A percentile compares a stretch with the other conserved stretches of the same genome.
These are phyloP conservation scores for Neophaeococcomyces aloes DNA, from an alignment of 2,329 filamentous ascomycete species.

Conservation along the genomic window DNA sequence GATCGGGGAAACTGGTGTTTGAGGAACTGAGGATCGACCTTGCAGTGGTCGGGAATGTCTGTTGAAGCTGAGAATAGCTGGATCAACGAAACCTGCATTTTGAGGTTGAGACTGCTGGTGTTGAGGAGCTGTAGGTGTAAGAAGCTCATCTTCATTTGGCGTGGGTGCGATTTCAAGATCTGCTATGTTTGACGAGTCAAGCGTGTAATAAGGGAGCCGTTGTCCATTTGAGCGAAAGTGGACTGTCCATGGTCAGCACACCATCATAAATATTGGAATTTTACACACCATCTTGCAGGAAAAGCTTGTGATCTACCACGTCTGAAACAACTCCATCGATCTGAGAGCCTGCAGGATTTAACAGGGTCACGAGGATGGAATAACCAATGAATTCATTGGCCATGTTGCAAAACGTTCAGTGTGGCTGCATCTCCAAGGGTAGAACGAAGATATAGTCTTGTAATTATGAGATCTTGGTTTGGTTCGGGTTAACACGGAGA, in stretches of 20 bases:
- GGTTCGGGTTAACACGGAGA: too few species aligned
- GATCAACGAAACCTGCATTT: conserved; percentile 54
- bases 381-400: conserved; percentile 63
- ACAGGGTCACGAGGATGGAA: conserved; percentile 63
- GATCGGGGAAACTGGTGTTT: conserved; percentile 22
- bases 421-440: conserved; percentile 6
- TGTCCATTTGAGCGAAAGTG: conserved; percentile 42
- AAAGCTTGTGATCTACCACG: conserved; percentile 59
- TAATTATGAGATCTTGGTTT: too few species aligned
- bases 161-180: conserved; percentile 45
- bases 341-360: conserved; percentile 51
- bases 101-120: conserved; percentile 10
- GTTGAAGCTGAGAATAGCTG: conserved; percentile 65
- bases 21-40: conserved; percentile 11
- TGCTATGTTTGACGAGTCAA: conserved; percentile 48
- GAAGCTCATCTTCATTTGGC: conserved; percentile 19
- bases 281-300: conserved; percentile 58
- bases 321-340: conserved; percentile 61
- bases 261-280: conserved; percentile 17
- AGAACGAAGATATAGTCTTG: too few species aligned
- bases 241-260: conserved; percentile 32
- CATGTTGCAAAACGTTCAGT: conserved; percentile 36
- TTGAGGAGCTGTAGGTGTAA: conserved; percentile 12
- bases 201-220: conserved; percentile 42
- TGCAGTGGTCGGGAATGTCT: conserved; percentile 21